These are phyloP conservation scores for Rhizopogon parksii DNA, from an alignment of 1,284 basidiomycete genomes.

Conservation along the genomic window DNA sequence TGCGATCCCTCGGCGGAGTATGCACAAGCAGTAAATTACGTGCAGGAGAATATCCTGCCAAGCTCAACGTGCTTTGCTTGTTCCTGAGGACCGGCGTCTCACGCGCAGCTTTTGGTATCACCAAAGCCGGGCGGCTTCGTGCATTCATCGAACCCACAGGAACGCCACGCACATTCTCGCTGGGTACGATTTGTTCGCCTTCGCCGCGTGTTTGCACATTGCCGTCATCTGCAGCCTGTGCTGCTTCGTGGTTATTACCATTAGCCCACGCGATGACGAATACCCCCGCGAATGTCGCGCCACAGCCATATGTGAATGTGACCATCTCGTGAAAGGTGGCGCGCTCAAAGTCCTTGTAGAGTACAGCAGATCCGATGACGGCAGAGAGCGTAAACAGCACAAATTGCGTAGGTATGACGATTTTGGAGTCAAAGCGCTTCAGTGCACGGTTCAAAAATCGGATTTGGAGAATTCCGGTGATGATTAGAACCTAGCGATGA, in stretches of 20 bases:
- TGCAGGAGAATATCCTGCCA: constrained; percentile 67
- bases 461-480: constrained; percentile 86
- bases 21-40: constrained; percentile 62
- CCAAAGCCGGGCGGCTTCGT: constrained; percentile 37
- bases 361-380: constrained; percentile 86
- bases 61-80: constrained; percentile 48
- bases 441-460: constrained; percentile 85
- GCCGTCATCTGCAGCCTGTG: constrained; percentile 18
- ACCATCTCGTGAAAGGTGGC: constrained; percentile 77
- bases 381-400: constrained; percentile 84
- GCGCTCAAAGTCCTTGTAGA: constrained; percentile 88
- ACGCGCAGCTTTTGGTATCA: constrained; percentile 37
- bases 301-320: constrained; percentile 81
- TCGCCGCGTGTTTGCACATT: constrained; percentile 19
- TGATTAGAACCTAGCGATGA: constrained; percentile 54
- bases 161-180: constrained; percentile 6
- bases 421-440: constrained; percentile 78
- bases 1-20: constrained; percentile 50
- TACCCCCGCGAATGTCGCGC: constrained; percentile 79
- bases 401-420: constrained; percentile 92
- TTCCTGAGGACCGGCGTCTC: constrained; percentile 41
- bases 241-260: constrained; percentile 17
- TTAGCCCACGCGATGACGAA: constrained; percentile 68
- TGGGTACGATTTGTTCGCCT: constrained; percentile 21
- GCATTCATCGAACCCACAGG: constrained; percentile 29